Evolutionary conservation across 352 stramenopile genomes (phyloP).

Genomic region (Pythium periplocum): DNA sequence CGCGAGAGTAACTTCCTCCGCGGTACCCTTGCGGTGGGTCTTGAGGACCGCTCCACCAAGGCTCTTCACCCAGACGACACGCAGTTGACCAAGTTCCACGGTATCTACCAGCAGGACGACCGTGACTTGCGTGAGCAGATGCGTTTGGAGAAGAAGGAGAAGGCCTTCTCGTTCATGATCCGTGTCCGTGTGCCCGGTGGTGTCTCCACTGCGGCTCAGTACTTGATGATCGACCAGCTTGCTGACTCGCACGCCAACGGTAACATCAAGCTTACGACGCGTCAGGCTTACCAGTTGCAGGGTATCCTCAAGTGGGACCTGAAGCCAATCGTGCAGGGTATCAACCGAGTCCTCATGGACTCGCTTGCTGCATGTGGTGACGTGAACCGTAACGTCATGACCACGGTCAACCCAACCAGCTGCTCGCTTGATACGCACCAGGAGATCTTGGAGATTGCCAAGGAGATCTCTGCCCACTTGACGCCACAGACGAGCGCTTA

Average conservation of each 20-base stretch:
- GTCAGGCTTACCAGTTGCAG: conserved; percentile 96
- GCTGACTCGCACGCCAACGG: conserved; percentile 91
- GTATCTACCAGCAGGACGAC: conserved; percentile 97
- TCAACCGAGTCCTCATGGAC: conserved; percentile 90
- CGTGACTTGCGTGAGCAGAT: conserved; percentile 84
- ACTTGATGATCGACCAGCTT: conserved; percentile 92
- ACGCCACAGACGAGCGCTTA: conserved; percentile 93
- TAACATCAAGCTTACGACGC: conserved; percentile 94
- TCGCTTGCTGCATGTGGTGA: conserved; percentile 96
- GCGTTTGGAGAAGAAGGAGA: conserved; percentile 77
- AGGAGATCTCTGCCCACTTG: conserved; percentile 92
- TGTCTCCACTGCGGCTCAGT: conserved; percentile 91
- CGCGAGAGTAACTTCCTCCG: conserved; percentile 70
- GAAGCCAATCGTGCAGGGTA: conserved; percentile 93
- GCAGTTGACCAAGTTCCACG: conserved; percentile 95
- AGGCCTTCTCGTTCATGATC: conserved; percentile 97
- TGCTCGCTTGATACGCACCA: conserved; percentile 87
- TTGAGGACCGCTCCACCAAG: conserved; percentile 70
- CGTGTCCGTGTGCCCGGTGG: conserved; percentile 95
- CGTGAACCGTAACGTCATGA: conserved; percentile 97
- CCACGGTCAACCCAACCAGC: conserved; percentile 69
- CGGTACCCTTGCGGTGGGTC: conserved; percentile 57
- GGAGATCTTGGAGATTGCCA: conserved; percentile 79
- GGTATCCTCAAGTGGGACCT: conserved; percentile 96
- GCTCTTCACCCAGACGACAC: conserved; percentile 61